Percentiles rank a stretch among this genome's conserved stretches.
These are phyloP conservation scores for Ophiocordyceps camponoti-leonardi DNA, from an alignment of 2,329 filamentous ascomycete species.

Conservation along the genomic window DNA sequence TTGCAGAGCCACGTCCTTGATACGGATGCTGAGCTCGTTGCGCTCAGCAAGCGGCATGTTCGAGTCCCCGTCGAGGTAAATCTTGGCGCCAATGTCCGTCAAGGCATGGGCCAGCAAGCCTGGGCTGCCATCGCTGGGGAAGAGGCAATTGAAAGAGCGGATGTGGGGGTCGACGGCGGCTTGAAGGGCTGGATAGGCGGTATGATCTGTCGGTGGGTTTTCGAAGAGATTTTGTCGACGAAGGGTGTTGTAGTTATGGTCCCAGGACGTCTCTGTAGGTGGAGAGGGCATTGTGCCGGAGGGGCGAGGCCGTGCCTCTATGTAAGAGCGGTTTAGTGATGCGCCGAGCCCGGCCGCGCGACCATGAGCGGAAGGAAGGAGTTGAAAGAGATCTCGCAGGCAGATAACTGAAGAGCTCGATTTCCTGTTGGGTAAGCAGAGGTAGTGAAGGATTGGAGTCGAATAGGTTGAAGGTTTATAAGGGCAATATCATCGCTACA, in stretches of 20 bases:
- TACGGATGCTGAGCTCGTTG: conserved; percentile 62
- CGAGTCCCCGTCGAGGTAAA: conserved; percentile 69
- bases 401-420: too few relatives aligned
- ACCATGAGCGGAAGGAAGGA: neutral
- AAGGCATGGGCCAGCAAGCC: conserved; percentile 53
- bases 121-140: conserved; percentile 46
- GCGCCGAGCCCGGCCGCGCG: neutral
- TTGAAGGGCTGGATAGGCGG: conserved; percentile 75
- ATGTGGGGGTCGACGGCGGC: conserved; percentile 82
- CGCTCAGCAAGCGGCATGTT: conserved; percentile 37
- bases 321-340: neutral
- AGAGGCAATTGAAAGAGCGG: conserved; percentile 86
- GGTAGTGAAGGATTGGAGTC: too few relatives aligned
- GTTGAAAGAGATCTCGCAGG: too few relatives aligned
- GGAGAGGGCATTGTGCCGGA: conserved; percentile 11
- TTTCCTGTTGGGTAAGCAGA: too few relatives aligned
- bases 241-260: conserved; percentile 70
- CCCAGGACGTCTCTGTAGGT: conserved; percentile 56
- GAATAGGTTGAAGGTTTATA: too few relatives aligned
- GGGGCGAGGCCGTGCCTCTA: neutral
- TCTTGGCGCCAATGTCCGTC: conserved; percentile 78
- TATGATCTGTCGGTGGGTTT: conserved; percentile 72
- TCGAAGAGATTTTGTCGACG: conserved; percentile 78
- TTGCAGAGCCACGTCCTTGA: conserved; percentile 68
- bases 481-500: too few relatives aligned